Evolutionary conservation across 2,329 filamentous ascomycete species (phyloP), one percentile per base, ranked within the genome.

Genomic region (Apiospora marii): DNA sequence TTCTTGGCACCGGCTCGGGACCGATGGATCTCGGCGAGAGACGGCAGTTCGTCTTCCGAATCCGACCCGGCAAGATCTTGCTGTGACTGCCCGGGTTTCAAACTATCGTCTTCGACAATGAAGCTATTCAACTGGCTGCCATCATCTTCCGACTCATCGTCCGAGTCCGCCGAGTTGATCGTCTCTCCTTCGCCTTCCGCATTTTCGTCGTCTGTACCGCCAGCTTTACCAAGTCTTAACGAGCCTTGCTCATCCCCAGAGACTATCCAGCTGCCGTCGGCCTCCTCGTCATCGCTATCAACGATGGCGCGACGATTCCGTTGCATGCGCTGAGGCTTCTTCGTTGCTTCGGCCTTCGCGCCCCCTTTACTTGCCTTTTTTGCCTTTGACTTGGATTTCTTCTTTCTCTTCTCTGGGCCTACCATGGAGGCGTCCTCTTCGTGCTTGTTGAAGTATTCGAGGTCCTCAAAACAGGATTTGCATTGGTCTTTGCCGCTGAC

Each of bases 171-270:
- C 0, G 92, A 91, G 49, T 89, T 89, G 69, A 98, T 86, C 80
- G 90, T 94, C 72, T 97, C 93, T 30, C 94, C 95, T 4, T 92
- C 94, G 1, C 94, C 94, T 80, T 97, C 95, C 2, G 93, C 94
- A 79, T 98, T 90, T 81, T 97, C 94, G 74, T 97, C 94, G 70
- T 94, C 93, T n/a, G 90, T 89, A 4, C 93, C 94, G n/a, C 94
- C 94, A 64, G 93, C 93, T 79, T 92, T 93, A 68, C 93, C 94
- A 22, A 95, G 86, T n/a, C 86, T 85, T 4, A 91, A 79, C 0
- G 86, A 79, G 0, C 87, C 86, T 64, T 88, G 91, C 78, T 96
- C 86, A 13, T 89, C 86, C 72, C 93, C 91, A 0, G 91, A 88
- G 4, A 95, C 93, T 58, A 97, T 85, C 95, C 95, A 97, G 76